phyloP scores from a whole-genome alignment of 179 eudicot genomes.

The Dionaea muscipula region DNA sequence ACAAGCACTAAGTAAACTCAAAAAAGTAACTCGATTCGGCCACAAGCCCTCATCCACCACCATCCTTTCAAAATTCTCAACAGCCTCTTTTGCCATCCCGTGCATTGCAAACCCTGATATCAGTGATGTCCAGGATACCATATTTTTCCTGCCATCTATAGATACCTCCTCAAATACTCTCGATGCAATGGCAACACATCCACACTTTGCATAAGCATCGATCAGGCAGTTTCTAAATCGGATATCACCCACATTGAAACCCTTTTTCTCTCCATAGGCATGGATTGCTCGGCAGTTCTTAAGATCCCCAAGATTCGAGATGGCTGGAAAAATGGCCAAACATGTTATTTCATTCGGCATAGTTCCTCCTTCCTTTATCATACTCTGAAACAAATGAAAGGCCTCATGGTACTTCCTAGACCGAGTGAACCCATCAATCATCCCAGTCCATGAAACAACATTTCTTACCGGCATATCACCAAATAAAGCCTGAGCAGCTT shows the following conservation, averaged over 20 bases:
- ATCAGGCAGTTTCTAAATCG: slow-evolving; percentile 42
- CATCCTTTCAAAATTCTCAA: slow-evolving; percentile 30
- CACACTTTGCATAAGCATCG: slow-evolving; percentile 53
- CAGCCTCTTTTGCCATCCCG: slow-evolving; percentile 53
- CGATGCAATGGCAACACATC: slow-evolving; percentile 40
- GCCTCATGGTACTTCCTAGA: slow-evolving; percentile 26
- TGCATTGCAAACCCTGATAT: slow-evolving; percentile 59
- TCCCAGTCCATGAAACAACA: slow-evolving; percentile 62
- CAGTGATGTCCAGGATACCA: slow-evolving; percentile 62
- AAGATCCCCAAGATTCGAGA: slow-evolving; percentile 34
- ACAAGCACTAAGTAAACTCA: slow-evolving; percentile 45
- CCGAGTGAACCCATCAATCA: slow-evolving; percentile 48
- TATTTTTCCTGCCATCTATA: slow-evolving; percentile 18
- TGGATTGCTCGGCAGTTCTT: slow-evolving; percentile 37
- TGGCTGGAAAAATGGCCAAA: slow-evolving; percentile 35
- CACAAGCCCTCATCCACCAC: slow-evolving; percentile 21
- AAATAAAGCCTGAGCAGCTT: slow-evolving; percentile 33
- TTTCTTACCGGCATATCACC: slow-evolving; percentile 38
- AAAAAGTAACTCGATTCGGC: slow-evolving; percentile 51
- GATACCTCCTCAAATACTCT: slow-evolving; percentile 28
- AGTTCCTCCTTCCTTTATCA: slow-evolving; percentile 25
- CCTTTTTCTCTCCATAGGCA: slow-evolving; percentile 31
- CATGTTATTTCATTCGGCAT: slow-evolving; percentile 48
- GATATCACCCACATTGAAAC: slow-evolving; percentile 21
- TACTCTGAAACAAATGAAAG: slow-evolving; percentile 28